Conservation (phyloP, 2,329 filamentous ascomycete species). For the Exophiala oligosperma region DNA sequence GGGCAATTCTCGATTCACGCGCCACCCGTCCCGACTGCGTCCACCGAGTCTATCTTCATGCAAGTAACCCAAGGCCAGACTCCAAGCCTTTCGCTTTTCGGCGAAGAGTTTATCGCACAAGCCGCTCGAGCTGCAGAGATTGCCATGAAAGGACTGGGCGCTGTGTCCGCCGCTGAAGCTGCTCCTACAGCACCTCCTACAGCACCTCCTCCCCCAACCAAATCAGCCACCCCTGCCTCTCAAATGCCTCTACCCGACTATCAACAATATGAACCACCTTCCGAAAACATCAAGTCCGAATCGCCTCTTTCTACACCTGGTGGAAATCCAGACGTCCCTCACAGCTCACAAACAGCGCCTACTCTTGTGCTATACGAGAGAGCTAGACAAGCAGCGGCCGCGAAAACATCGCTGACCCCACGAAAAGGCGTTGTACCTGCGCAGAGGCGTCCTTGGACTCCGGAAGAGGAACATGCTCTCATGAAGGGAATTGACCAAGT, state of each 20-base stretch:
- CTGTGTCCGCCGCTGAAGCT: constrained; percentile 15
- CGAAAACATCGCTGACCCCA: constrained; percentile 55
- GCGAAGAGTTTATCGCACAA: constrained; percentile 48
- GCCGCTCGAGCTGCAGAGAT: constrained; percentile 50
- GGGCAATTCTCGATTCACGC: constrained; percentile 21
- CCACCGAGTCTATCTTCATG: constrained; percentile 8
- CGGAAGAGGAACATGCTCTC: constrained; percentile 84
- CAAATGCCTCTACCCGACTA: constrained; percentile 3
- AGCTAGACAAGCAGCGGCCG: constrained; percentile 56
- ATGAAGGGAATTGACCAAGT: constrained; percentile 87
- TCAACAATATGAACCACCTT: constrained; percentile 8
- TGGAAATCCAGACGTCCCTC: constrained; percentile 23
- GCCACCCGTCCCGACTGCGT: constrained; percentile 27
- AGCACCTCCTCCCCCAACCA: constrained; percentile 17
- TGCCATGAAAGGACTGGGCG: constrained; percentile 45
- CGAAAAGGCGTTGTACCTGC: constrained; percentile 55
- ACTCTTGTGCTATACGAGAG: constrained; percentile 60
- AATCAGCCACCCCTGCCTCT: constrained; percentile 7
- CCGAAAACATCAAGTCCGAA: neutral
- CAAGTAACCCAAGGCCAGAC: neutral
- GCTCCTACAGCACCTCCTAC: constrained; percentile 28
- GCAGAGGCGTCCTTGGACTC: constrained; percentile 77
- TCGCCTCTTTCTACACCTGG: neutral
- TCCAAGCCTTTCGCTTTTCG: constrained; percentile 23
- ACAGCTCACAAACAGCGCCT: constrained; percentile 48